Percentiles rank a stretch among this genome's conserved stretches.
These are phyloP conservation scores for Scolecobasidium constrictum DNA, from an alignment of 2,329 filamentous ascomycete genomes.

Conservation along the genomic window DNA sequence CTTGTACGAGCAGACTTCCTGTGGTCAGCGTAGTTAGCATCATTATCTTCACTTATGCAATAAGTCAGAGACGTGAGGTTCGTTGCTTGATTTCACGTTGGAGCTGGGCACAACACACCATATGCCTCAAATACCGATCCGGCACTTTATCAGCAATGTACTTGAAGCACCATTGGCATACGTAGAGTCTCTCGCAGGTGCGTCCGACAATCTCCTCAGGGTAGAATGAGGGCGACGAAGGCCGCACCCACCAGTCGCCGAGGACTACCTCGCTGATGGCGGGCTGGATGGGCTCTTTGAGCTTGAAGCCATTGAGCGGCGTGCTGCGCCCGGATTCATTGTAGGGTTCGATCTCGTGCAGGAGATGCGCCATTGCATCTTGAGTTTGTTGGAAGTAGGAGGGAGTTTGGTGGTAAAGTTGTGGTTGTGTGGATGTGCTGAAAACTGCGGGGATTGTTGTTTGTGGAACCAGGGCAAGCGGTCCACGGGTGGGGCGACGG, in stretches of 20 bases:
- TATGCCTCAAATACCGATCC: conserved; percentile 34
- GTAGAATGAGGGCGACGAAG: conserved; percentile 92
- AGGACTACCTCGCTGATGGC: conserved; percentile 83
- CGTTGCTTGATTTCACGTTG: neutral
- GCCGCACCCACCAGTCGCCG: conserved; percentile 71
- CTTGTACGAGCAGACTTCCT: conserved; percentile 34
- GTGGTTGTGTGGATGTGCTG: no score
- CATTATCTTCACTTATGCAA: no score
- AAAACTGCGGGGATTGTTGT: no score
- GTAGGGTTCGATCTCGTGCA: neutral
- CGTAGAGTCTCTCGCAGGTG: conserved; percentile 51
- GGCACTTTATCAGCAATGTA: conserved; percentile 54
- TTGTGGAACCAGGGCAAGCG: no score
- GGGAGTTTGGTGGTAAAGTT: no score
- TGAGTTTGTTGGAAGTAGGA: no score
- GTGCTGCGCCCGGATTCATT: neutral
- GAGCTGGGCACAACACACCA: conserved; percentile 20
- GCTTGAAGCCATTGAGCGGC: neutral
- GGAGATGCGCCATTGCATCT: neutral
- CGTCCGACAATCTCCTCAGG: conserved; percentile 48
- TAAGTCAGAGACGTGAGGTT: neutral
- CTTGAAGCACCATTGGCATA: conserved; percentile 90
- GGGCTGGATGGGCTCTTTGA: conserved; percentile 9
- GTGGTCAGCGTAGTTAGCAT: no score
- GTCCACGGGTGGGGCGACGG: no score